Conservation (phyloP, 305 asterid genomes). For the Withania somnifera region DNA sequence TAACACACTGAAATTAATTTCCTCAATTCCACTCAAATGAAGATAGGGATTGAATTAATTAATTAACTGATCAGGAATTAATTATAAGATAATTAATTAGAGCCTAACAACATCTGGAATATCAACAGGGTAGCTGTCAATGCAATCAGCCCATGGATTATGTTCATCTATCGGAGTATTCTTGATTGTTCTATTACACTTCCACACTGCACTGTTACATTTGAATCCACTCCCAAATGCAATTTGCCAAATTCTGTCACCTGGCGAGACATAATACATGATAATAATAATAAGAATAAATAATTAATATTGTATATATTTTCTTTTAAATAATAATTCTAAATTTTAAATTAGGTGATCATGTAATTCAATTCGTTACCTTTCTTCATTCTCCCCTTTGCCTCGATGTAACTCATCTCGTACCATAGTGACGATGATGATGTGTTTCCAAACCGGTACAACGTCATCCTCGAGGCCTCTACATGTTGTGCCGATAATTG, state of each 20-base stretch:
- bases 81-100: too few species aligned
- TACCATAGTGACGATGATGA: constrained; percentile 20
- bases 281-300: neutral
- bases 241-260: constrained; percentile 18
- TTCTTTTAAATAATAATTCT: neutral
- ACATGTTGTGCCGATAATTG: constrained; percentile 12
- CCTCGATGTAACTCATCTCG: constrained; percentile 16
- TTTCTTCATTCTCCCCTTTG: constrained; percentile 21
- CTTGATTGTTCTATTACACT: constrained; percentile 12
- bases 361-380: neutral
- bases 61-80: too few species aligned
- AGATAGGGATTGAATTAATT: too few species aligned
- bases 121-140: constrained; percentile 13
- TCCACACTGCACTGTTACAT: constrained; percentile 27
- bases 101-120: constrained; percentile 21
- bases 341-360: neutral
- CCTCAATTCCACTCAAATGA: too few species aligned
- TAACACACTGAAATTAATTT: too few species aligned
- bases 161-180: neutral
- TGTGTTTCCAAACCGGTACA: constrained; percentile 17
- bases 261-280: neutral
- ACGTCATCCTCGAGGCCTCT: constrained; percentile 14
- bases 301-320: rapidly evolving
- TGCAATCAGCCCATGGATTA: constrained; percentile 20
- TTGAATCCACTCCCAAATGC: constrained; percentile 29